Conservation (phyloP, 345 rosid species). For the Salix viminalis region DNA sequence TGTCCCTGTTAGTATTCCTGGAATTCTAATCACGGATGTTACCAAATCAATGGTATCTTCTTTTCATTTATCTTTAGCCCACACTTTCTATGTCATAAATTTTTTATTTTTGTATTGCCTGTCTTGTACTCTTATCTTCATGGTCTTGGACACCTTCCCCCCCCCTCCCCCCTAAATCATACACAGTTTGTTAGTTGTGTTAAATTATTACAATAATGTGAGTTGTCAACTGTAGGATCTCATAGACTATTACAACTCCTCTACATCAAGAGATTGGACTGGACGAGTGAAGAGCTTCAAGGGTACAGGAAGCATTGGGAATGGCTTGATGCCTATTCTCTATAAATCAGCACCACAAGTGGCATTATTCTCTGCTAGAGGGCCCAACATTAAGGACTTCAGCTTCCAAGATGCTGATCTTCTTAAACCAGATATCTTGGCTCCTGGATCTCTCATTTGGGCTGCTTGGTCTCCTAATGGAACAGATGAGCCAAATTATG, state of each 20-base stretch:
- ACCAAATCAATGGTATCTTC: constrained; percentile 69
- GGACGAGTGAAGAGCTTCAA: constrained; percentile 86
- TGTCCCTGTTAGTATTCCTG: constrained; percentile 82
- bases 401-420: constrained; percentile 97
- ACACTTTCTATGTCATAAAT: not conserved
- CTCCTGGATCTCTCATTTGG: constrained; percentile 98
- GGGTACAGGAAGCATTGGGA: constrained; percentile 85
- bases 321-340: constrained; percentile 87
- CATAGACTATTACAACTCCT: constrained; percentile 78
- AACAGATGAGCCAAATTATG: constrained; percentile 85
- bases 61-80: not conserved
- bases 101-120: not conserved
- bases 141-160: not conserved
- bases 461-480: constrained; percentile 99
- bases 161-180: not conserved
- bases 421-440: constrained; percentile 95
- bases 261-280: constrained; percentile 95
- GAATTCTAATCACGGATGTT: constrained; percentile 81
- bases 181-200: not conserved
- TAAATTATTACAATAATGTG: constrained; percentile 6
- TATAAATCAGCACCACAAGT: constrained; percentile 99
- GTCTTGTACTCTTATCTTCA: not conserved
- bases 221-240: constrained; percentile 56
- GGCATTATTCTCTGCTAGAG: constrained; percentile 92
- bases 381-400: constrained; percentile 92